Percentiles rank a stretch among this genome's conserved stretches.
These are phyloP conservation scores for Axilococcus clingmanii DNA, from an alignment of 139 green algal genomes.

Conservation along the genomic window DNA sequence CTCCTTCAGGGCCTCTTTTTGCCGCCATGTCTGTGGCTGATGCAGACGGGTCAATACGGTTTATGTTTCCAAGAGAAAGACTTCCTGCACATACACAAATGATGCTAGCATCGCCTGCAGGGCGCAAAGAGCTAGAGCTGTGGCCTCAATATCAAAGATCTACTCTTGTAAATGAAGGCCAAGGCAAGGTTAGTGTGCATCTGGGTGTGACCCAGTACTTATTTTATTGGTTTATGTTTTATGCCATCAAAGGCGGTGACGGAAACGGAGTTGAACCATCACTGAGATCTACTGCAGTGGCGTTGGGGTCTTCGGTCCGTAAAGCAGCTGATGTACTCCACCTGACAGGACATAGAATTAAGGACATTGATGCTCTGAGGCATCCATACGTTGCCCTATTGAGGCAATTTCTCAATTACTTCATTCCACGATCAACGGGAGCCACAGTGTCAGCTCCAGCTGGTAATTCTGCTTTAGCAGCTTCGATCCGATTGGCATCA, in stretches of 20 bases:
- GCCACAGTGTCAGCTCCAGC: neutral
- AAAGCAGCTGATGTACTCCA: conserved; percentile 22
- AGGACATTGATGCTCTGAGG: conserved; percentile 3
- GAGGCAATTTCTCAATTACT: conserved; percentile 47
- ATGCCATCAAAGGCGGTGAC: conserved; percentile 52
- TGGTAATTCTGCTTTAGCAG: neutral
- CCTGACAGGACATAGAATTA: conserved; percentile 13
- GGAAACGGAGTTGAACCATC: neutral
- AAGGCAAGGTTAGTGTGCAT: conserved; percentile 28
- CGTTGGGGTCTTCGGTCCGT: neutral
- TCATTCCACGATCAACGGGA: conserved; percentile 36
- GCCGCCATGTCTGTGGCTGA: conserved; percentile 58
- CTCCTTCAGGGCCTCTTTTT: conserved; percentile 53
- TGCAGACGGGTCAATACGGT: conserved; percentile 55
- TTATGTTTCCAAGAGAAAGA: conserved; percentile 61
- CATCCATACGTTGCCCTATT: conserved; percentile 60
- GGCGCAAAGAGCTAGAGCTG: conserved; percentile 31
- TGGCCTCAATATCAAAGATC: conserved; percentile 66
- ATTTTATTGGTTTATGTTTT: conserved; percentile 75
- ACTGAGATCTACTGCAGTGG: neutral
- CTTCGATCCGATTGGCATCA: neutral
- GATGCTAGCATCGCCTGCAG: conserved; percentile 35
- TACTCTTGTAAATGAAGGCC: conserved; percentile 10
- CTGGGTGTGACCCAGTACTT: conserved; percentile 64
- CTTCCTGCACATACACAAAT: conserved; percentile 68